Evolutionary conservation across 441 rosid genomes (phyloP), one percentile per base, ranked within the genome.

Genomic region (Euphorbia celastroides): DNA sequence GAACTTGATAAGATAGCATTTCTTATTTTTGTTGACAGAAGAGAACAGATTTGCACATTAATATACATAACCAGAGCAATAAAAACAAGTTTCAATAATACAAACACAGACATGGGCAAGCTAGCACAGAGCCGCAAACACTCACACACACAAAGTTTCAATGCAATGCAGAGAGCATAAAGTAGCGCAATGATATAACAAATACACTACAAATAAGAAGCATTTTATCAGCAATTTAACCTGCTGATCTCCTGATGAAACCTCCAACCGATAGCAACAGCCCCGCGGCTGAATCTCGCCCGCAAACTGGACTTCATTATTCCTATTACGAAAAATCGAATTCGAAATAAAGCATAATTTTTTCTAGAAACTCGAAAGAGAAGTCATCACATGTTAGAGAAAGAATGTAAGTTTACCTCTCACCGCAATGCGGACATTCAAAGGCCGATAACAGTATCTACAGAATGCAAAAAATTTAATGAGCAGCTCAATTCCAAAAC

Each of bases 231-330:
- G 26, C 0, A 14, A 36, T 26, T 30, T 52, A 66, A 91, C 97
- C 96, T 82, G 79, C 32, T 7, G 84, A 71, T 89, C 88, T 30
- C 96, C 90, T 34, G 88, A 51, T 68, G 79, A 81, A 57, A 92
- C 77, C 61, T 82, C 75, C 81, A 90, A 77, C 56, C 7, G 67
- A 65, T 84, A 90, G 76, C 72, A 73, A 72, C 97, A 86, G 22
- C 93, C 96, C 26, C 80, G 78, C 7, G 88, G 82, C 79, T 90
- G 97, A 71, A 92, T 84, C 82, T 90, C 96, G 17, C 97, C 97
- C 0, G 96, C 99, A 79, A 91, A 93, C 80, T 93, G 97, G 74
- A 91, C 96, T 79, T 93, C 95, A 80, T 91, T 91, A 73, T 93
- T 93, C 87, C 99, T 89, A 66, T 22, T 19, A 65, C 32, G 12